Evolutionary conservation across 2,329 filamentous ascomycete species (phyloP).

Genomic region (Chalaropsis thielavioides): DNA sequence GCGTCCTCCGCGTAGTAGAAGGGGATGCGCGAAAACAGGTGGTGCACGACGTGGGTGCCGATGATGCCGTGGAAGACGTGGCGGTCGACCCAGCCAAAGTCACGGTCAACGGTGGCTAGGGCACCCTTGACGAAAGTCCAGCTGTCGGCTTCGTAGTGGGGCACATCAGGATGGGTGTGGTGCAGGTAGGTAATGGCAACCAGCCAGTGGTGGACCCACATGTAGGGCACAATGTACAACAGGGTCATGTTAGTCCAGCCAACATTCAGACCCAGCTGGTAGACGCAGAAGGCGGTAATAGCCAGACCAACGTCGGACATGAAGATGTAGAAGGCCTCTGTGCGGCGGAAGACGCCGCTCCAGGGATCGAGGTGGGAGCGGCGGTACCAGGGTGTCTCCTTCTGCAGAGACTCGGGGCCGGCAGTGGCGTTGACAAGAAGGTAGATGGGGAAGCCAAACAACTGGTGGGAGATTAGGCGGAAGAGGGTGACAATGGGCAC

Average conservation of each 20-base stretch:
- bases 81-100: constrained; percentile 49
- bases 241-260: constrained; percentile 38
- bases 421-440: constrained; percentile 44
- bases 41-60: constrained; percentile 49
- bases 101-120: constrained; percentile 47
- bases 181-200: constrained; percentile 64
- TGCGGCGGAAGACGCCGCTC: constrained; percentile 44
- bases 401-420: constrained; percentile 35
- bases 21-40: constrained; percentile 35
- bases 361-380: constrained; percentile 47
- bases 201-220: constrained; percentile 60
- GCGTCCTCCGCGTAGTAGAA: constrained; percentile 43
- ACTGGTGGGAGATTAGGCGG: constrained; percentile 45
- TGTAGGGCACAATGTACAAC: constrained; percentile 49
- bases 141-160: constrained; percentile 42
- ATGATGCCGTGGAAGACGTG: constrained; percentile 54
- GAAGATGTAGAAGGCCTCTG: constrained; percentile 41
- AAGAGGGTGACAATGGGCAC: constrained; percentile 42
- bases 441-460: constrained; percentile 51
- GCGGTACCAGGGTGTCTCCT: constrained; percentile 29
- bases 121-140: constrained; percentile 52
- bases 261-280: constrained; percentile 33
- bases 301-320: constrained; percentile 46
- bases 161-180: constrained; percentile 40
- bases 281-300: constrained; percentile 37